Evolutionary conservation across 2,329 filamentous ascomycete species (phyloP).

Genomic region (Trichoderma simmonsii): DNA sequence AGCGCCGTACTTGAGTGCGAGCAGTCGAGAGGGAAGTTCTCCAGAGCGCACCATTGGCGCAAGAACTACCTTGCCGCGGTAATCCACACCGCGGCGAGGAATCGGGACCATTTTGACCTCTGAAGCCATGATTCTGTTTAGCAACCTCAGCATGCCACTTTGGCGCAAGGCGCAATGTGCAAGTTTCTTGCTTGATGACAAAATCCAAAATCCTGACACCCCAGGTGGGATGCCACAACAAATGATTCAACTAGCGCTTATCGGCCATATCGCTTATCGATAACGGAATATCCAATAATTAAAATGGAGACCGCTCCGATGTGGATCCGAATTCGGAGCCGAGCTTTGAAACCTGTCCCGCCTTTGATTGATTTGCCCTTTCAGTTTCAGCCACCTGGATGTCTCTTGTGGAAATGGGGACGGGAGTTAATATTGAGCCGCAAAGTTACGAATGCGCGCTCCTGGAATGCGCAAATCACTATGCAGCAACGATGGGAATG

Average conservation of each 20-base stretch:
- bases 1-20: conserved; percentile 90
- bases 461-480: conserved; percentile 8
- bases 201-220: neutral
- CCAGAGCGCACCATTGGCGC: conserved; percentile 98
- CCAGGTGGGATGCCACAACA: conserved; percentile 3
- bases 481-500: conserved; percentile 11
- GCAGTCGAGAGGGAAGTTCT: conserved; percentile 82
- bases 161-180: conserved; percentile 13
- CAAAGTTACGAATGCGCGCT: neutral
- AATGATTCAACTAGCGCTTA: conserved; percentile 10
- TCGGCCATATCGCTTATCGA: conserved; percentile 18
- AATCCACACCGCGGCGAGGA: conserved; percentile 84
- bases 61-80: conserved; percentile 88
- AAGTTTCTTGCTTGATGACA: conserved; percentile 17
- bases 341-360: neutral
- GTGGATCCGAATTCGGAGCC: conserved; percentile 17
- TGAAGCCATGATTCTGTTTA: conserved; percentile 57
- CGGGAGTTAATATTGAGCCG: neutral
- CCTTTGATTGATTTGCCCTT: neutral
- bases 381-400: neutral
- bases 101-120: conserved; percentile 71
- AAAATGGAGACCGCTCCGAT: neutral
- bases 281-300: neutral
- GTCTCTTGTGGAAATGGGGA: neutral
- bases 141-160: conserved; percentile 32